Evolutionary conservation across 352 stramenopile genomes (phyloP).

Genomic region (Globisporangium carolinianum): DNA sequence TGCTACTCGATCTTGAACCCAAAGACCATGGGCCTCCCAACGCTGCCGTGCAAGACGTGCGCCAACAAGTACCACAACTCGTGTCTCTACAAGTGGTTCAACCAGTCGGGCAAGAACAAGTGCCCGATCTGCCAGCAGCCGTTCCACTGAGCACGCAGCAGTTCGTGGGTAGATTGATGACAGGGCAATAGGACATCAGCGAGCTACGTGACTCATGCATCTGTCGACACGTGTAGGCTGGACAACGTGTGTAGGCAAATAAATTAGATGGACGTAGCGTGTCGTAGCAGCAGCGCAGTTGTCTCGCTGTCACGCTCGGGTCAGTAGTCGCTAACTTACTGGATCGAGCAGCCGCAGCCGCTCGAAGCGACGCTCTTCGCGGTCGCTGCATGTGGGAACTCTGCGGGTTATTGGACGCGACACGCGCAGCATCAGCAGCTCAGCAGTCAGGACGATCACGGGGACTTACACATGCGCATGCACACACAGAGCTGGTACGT

Average conservation of each 20-base stretch:
- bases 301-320: not conserved
- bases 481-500: not conserved
- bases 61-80: conserved; percentile 91
- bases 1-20: conserved; percentile 91
- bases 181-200: not conserved
- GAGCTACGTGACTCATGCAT: not conserved
- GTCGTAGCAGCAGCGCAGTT: too few relatives aligned
- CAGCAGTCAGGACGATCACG: too few relatives aligned
- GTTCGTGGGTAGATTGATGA: not conserved
- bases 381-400: conserved; percentile 12
- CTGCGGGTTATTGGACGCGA: conserved; percentile 11
- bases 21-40: conserved; percentile 86
- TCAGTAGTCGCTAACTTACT: not conserved
- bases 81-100: conserved; percentile 93
- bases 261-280: not conserved
- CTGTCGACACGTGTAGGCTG: not conserved
- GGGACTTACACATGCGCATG: not conserved
- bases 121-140: conserved; percentile 90
- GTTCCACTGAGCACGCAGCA: conserved; percentile 41
- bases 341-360: conserved; percentile 43
- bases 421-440: not conserved
- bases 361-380: conserved; percentile 38
- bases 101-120: conserved; percentile 91
- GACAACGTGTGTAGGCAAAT: not conserved
- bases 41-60: conserved; percentile 88